Evolutionary conservation across 192 early-diverging fungal genomes (phyloP), one percentile per base, ranked within the genome.

Genomic region (Podila clonocystis): DNA sequence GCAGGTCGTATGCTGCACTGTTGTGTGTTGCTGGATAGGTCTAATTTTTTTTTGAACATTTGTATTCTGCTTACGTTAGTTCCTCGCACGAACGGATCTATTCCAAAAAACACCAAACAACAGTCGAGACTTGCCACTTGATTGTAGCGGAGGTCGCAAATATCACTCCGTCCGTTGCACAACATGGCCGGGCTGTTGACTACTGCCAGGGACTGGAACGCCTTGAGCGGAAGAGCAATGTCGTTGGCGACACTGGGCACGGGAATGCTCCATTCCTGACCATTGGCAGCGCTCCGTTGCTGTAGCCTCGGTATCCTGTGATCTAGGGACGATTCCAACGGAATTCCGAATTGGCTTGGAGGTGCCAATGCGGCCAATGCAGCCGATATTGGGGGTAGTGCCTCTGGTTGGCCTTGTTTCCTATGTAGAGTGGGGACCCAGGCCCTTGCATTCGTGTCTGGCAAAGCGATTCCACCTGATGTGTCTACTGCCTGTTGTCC

Each of bases 11-110:
- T 2, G 84, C 24, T 0, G 68, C 80, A 45, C 84, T 85, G 55
- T 85, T 85, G 57, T 85, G 84, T 8, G 79, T 85, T 20, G 60
- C 84, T 59, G 80, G 72, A 65, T 82, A 71, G 22, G 84, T 85
- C 84, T 85, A 69, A 69, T 55, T 55, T 22, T 55, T 55, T 55
- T 55, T 45, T 45, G 11, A 12, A 45, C 13, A 45, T 8, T 15
- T 12, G 8, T 45, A 3, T 45, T 45, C 8, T 3, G 41, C 15
- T 45, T 15, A 45, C 41, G 41, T 45, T 45, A 45, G 41, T 15
- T 36, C 34, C 34, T 36, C 34, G 34, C 34, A 8, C 34, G 8
- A 0, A 36, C 9, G 34, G 5, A 19, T 33, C 20, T 26, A 55
- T 50, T 12, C 63, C 22, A 66, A 22, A 41, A n/a, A 24, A 13